These are phyloP conservation scores for Didymella pomorum DNA, from an alignment of 2,329 filamentous ascomycete species.

Conservation along the genomic window DNA sequence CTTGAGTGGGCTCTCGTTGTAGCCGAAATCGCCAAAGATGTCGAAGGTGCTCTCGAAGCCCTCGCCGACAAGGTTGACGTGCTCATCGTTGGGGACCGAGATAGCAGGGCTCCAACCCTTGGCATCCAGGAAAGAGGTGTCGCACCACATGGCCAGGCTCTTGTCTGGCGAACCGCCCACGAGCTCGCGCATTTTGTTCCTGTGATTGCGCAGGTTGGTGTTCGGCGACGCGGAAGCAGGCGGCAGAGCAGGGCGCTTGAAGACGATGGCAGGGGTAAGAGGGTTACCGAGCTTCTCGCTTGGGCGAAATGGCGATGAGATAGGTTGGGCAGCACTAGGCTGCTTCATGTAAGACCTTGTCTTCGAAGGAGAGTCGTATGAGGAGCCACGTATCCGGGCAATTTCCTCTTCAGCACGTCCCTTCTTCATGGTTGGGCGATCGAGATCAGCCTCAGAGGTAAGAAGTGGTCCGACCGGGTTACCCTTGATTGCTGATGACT, in stretches of 20 bases:
- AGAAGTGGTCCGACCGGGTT: slow-evolving; percentile 70
- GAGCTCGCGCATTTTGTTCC: slow-evolving; percentile 80
- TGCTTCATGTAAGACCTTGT: slow-evolving; percentile 64
- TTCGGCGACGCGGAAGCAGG: slow-evolving; percentile 88
- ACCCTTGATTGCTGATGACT: slow-evolving; percentile 84
- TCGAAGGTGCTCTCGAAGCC: slow-evolving; percentile 65
- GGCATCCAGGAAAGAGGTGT: slow-evolving; percentile 56
- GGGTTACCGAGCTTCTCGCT: slow-evolving; percentile 63
- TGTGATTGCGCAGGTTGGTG: slow-evolving; percentile 88
- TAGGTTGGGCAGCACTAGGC: slow-evolving; percentile 40
- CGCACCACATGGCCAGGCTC: slow-evolving; percentile 60
- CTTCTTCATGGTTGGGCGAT: slow-evolving; percentile 81
- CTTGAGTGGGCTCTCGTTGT: slow-evolving; percentile 71
- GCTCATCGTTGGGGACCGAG: slow-evolving; percentile 66
- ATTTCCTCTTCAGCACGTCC: slow-evolving; percentile 96
- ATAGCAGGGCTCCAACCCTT: slow-evolving; percentile 71
- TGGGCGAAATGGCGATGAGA: slow-evolving; percentile 54
- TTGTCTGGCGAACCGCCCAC: slow-evolving; percentile 77
- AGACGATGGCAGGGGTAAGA: slow-evolving; percentile 83
- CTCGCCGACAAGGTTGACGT: slow-evolving; percentile 59
- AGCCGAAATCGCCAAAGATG: slow-evolving; percentile 63
- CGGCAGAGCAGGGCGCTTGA: slow-evolving; percentile 71
- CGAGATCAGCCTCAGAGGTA: slow-evolving; percentile 76
- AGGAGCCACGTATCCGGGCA: slow-evolving; percentile 88
- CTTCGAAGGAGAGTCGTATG: slow-evolving; percentile 89